Percentiles rank a stretch among this genome's conserved stretches.
Evolutionary conservation across 106 monocot genomes (phyloP).

Genomic region (Dioscorea zingiberensis): DNA sequence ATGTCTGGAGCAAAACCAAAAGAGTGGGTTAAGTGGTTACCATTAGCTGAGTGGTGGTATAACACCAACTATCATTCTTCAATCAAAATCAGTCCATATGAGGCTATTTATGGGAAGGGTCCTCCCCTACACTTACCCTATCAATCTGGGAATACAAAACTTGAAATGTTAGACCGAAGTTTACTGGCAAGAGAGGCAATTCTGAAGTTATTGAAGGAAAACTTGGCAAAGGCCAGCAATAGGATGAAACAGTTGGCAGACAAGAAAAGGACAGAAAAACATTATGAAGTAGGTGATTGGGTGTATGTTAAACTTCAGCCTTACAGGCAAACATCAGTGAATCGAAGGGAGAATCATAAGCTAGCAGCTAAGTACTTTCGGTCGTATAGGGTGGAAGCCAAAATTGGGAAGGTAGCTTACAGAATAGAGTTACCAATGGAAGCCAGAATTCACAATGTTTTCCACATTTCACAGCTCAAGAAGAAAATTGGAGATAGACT

Average conservation of each 20-base stretch:
- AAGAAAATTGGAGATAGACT: background rate
- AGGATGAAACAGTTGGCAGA: background rate
- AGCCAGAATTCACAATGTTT: background rate
- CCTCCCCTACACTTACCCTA: background rate
- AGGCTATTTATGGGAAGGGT: background rate
- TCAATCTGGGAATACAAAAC: background rate
- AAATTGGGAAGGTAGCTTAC: background rate
- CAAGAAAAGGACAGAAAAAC: background rate
- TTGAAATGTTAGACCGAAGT: background rate
- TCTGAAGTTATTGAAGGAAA: background rate
- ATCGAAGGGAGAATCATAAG: background rate
- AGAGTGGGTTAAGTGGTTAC: background rate
- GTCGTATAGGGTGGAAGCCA: background rate
- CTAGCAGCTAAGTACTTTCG: background rate
- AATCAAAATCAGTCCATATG: background rate
- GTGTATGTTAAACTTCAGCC: background rate
- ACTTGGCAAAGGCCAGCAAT: background rate
- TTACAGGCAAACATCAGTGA: background rate
- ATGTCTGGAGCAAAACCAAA: background rate
- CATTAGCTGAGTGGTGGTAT: constrained; percentile 8
- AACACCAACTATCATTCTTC: constrained; percentile 1
- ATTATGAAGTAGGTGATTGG: background rate
- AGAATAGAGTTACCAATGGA: background rate
- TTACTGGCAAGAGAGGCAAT: background rate
- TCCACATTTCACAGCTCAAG: background rate